Conservation (phyloP, 23 red algal genomes). For the Gracilaria vermiculophylla region DNA sequence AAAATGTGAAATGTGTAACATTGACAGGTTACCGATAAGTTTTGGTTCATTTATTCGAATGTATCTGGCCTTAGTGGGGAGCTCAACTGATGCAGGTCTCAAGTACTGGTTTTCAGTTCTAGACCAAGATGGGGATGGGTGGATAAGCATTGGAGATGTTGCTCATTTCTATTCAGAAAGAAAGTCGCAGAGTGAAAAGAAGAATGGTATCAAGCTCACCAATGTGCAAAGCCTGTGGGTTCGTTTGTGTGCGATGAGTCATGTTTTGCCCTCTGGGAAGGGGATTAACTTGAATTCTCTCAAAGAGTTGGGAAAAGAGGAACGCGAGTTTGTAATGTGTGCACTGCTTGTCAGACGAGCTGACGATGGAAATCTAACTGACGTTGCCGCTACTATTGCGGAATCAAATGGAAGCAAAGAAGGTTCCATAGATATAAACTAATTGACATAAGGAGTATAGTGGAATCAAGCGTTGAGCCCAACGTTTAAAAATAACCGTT, state of each 20-base stretch:
- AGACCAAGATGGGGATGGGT: slow-evolving; percentile 72
- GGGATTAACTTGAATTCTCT: slow-evolving; percentile 31
- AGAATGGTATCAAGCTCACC: slow-evolving; percentile 41
- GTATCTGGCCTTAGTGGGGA: slow-evolving; percentile 41
- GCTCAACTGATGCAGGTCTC: slow-evolving; percentile 38
- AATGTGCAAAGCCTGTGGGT: slow-evolving; percentile 54
- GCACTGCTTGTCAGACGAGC: slow-evolving; percentile 59
- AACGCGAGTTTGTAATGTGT: slow-evolving; percentile 73
- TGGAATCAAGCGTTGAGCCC: not conserved
- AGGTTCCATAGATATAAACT: not conserved
- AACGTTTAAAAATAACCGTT: too few relatives aligned
- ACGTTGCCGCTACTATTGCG: slow-evolving; percentile 61
- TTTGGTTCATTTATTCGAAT: slow-evolving; percentile 41
- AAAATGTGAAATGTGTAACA: not conserved
- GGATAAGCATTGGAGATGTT: slow-evolving; percentile 46
- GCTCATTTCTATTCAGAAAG: slow-evolving; percentile 68
- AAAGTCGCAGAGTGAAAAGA: slow-evolving; percentile 49
- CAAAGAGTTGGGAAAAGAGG: slow-evolving; percentile 45
- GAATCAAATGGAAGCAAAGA: not conserved
- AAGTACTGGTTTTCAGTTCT: slow-evolving; percentile 77
- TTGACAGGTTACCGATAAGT: not conserved
- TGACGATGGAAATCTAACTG: slow-evolving; percentile 63
- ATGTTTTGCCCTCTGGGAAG: slow-evolving; percentile 14
- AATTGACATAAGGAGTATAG: not conserved
- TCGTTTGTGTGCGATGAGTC: slow-evolving; percentile 60